Percentiles rank a stretch among this genome's conserved stretches.
These are phyloP conservation scores for Aspergillus sergii DNA, from an alignment of 2,329 filamentous ascomycete species.

Conservation along the genomic window DNA sequence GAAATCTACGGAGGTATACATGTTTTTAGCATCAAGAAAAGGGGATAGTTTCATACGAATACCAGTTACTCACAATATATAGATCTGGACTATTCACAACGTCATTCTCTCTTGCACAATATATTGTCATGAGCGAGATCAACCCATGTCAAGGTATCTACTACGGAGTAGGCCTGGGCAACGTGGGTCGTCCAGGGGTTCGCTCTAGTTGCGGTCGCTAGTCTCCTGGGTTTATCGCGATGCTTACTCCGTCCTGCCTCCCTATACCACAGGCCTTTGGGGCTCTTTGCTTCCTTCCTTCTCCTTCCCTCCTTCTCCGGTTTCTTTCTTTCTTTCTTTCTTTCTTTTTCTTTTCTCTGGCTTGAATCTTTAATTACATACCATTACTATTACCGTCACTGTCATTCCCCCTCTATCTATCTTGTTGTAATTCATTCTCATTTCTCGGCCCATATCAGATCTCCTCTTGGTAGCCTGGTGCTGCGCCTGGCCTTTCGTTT, in stretches of 20 bases:
- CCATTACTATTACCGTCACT: background rate
- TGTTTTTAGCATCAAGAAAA: background rate
- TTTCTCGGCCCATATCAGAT: background rate
- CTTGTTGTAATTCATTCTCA: background rate
- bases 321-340: background rate
- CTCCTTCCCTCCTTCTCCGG: background rate
- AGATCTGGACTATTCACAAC: background rate
- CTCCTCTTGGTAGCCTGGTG: slow-evolving; percentile 4
- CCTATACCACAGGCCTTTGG: background rate
- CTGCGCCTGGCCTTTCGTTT: slow-evolving; percentile 2
- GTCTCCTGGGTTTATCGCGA: background rate
- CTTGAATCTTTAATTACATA: background rate
- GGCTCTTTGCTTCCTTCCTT: background rate
- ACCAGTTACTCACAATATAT: background rate
- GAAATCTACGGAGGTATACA: background rate
- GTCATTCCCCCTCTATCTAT: background rate
- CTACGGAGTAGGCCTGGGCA: background rate
- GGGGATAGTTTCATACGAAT: background rate
- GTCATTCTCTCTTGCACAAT: background rate
- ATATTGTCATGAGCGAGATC: background rate
- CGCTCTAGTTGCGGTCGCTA: background rate
- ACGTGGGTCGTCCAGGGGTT: slow-evolving; percentile 22
- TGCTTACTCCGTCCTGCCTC: background rate
- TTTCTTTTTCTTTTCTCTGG: background rate
- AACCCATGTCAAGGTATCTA: background rate